Conservation (phyloP, 805 yeast genomes). For the Candida ascalaphidarum region DNA sequence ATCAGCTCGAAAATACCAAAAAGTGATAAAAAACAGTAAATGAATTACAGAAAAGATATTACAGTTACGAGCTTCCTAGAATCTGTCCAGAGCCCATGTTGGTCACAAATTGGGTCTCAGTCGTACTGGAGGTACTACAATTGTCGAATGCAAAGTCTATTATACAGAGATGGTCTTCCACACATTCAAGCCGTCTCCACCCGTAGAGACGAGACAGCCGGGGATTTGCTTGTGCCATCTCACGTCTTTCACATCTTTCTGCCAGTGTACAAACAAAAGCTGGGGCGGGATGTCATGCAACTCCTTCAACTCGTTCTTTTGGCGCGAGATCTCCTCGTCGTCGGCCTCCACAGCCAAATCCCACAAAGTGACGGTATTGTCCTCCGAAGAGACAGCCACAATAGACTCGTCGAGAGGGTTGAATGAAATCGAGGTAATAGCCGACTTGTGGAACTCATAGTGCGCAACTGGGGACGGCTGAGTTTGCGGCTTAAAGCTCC, state of each 20-base stretch:
- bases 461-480: conserved; percentile 80
- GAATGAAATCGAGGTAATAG: conserved; percentile 89
- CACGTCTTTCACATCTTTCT: conserved; percentile 92
- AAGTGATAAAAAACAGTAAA: too few relatives aligned
- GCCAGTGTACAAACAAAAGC: conserved; percentile 95
- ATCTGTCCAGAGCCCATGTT: too few relatives aligned
- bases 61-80: too few relatives aligned
- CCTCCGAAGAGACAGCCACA: conserved; percentile 92
- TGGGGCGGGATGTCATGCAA: conserved; percentile 91
- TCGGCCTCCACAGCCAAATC: conserved; percentile 98
- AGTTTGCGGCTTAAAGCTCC: conserved; percentile 58
- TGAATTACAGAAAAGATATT: too few relatives aligned
- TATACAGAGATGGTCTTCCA: conserved; percentile 97
- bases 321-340: conserved; percentile 90
- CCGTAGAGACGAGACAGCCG: conserved; percentile 89
- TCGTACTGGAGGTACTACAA: too few relatives aligned
- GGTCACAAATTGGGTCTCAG: too few relatives aligned
- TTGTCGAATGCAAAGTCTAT: conserved; percentile 1
- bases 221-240: conserved; percentile 98
- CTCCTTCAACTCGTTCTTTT: conserved; percentile 68
- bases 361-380: conserved; percentile 95
- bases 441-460: conserved; percentile 89
- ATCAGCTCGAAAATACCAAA: too few relatives aligned
- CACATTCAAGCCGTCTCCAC: conserved; percentile 86
- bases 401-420: conserved; percentile 94